These are phyloP conservation scores for Ilyonectria destructans DNA, from an alignment of 2,329 filamentous ascomycete species.

Conservation along the genomic window DNA sequence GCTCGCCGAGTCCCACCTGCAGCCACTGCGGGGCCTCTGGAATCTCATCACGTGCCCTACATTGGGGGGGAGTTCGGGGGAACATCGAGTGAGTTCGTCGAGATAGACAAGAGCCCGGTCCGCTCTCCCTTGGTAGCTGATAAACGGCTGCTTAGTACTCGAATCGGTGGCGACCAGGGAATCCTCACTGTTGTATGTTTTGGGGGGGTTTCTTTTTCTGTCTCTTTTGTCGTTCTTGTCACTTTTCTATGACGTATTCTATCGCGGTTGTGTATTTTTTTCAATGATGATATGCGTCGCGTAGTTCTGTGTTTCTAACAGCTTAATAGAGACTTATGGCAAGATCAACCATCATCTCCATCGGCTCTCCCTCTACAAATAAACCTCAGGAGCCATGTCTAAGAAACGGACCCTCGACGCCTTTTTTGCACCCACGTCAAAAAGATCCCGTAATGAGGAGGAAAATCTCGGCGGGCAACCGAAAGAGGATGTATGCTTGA, in stretches of 20 bases:
- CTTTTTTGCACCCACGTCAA: constrained; percentile 69
- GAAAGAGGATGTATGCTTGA: constrained; percentile 15
- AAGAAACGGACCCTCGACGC: constrained; percentile 74
- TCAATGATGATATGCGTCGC: no score
- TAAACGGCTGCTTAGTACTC: background rate
- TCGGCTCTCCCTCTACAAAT: background rate
- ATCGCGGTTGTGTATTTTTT: background rate
- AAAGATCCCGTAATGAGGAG: constrained; percentile 42
- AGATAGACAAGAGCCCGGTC: background rate
- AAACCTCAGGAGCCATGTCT: constrained; percentile 37
- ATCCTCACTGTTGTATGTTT: background rate
- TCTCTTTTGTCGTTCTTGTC: background rate
- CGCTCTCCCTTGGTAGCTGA: constrained; percentile 1
- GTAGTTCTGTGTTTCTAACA: background rate
- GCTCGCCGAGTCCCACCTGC: no score
- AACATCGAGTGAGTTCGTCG: no score
- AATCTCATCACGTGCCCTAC: no score
- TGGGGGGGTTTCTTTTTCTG: background rate
- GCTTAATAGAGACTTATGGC: background rate
- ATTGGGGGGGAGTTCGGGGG: no score
- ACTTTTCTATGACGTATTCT: background rate
- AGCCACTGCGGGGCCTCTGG: no score
- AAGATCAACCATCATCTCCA: background rate
- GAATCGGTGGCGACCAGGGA: background rate
- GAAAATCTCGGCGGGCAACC: background rate